Base-by-base conservation (phyloP, 768 basidiomycete species). In the Pisolithus sp. region DNA sequence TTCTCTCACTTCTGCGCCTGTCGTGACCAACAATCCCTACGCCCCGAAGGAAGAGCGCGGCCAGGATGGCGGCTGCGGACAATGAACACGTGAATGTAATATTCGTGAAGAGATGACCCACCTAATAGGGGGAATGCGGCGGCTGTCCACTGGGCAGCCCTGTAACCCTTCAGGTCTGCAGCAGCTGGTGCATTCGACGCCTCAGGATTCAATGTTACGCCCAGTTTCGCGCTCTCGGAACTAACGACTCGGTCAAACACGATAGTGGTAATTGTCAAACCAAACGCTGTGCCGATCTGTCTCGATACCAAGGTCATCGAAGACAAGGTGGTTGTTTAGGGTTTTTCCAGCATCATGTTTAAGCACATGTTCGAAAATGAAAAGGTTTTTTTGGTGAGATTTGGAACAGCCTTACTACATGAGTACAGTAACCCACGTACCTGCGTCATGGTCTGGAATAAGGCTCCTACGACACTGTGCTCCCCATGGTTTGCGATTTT, bases 401-500 rank as follows among this genome's bases (percentile, higher is more conserved):
- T 17, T 7, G 23, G 31, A n/a, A n/a, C 48, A 7, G 18, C 44
- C 38, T 44, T n/a, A 20, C 42, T 3, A 23, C 26, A n/a, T 18
- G 50, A 13, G 13, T 17, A 8, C 40, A 21, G 48, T 12, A 9
- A 24, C n/a, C 17, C 6, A 59, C 68, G 51, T 52, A 81, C 83
- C 71, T 86, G 84, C 5, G 78, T 83, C 78, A 91, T 81, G 1
- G 89, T 89, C 61, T 86, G 85, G 66, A 90, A 89, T 18, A 89
- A 53, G 10, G 81, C 89, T 3, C 86, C 88, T 5, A 83, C 81
- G 4, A 90, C 72, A 65, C 81, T 83, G 65, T 91, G 89, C 58
- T 91, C 89, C 50, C 85, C 74, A 3, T 80, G 81, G 1, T 76
- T 63, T 2, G 80, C 75, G 9, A 85, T 73, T 59, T 83, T 85